Evolutionary conservation across 441 rosid species (phyloP).

Genomic region (Aquilaria agallochum): DNA sequence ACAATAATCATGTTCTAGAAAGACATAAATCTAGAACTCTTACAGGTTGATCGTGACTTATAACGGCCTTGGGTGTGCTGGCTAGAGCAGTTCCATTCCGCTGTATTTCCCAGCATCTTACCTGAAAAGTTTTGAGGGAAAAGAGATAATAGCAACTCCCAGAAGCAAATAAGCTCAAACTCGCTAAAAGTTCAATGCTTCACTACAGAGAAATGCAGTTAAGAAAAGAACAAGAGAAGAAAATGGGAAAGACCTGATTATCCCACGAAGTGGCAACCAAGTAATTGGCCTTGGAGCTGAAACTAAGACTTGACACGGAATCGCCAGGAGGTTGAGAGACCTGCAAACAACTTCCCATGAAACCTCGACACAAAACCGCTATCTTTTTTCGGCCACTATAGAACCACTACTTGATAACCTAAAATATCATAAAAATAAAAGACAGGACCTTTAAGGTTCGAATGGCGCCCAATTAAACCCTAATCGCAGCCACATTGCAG

Average conservation of each 20-base stretch:
- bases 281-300: slow-evolving; percentile 87
- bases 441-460: background rate
- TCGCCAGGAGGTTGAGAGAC: slow-evolving; percentile 83
- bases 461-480: background rate
- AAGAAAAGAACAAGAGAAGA: slow-evolving; percentile 4
- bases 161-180: background rate
- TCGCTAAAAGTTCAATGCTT: background rate
- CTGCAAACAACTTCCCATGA: slow-evolving; percentile 29
- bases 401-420: no score
- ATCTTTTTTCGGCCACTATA: background rate
- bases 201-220: background rate
- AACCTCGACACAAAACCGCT: background rate
- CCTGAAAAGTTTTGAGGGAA: slow-evolving; percentile 35
- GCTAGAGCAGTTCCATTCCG: slow-evolving; percentile 48
- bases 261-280: slow-evolving; percentile 97
- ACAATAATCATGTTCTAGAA: background rate
- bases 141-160: background rate
- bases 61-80: slow-evolving; percentile 79
- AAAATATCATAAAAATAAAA: background rate
- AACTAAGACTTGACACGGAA: slow-evolving; percentile 82
- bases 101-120: slow-evolving; percentile 89
- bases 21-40: slow-evolving; percentile 4
- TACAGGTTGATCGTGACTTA: slow-evolving; percentile 95
- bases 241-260: slow-evolving; percentile 63
- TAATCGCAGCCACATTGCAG: background rate